A percentile compares a stretch with the other conserved stretches of the same genome.
These are phyloP conservation scores for Claviceps spartinae DNA, from an alignment of 2,329 filamentous ascomycete genomes.

Conservation along the genomic window DNA sequence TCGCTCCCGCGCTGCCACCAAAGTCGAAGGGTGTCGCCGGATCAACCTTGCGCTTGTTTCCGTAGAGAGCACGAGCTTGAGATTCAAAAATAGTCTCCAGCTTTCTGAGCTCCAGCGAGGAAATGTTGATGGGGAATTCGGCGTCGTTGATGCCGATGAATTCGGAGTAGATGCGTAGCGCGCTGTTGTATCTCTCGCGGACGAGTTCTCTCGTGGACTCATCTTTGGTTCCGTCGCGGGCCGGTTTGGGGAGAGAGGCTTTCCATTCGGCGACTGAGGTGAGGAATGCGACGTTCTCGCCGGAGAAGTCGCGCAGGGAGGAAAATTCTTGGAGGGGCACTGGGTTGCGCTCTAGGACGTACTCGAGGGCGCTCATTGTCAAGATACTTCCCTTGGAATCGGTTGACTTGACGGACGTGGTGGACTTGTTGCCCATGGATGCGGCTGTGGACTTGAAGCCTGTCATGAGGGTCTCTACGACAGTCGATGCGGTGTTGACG, in stretches of 20 bases:
- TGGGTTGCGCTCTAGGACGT: constrained; percentile 44
- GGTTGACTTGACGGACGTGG: constrained; percentile 11
- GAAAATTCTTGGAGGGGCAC: constrained; percentile 50
- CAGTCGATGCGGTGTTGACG: constrained; percentile 10
- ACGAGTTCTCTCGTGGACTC: constrained; percentile 16
- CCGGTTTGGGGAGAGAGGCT: constrained; percentile 15
- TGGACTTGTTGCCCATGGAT: background rate
- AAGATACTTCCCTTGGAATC: constrained; percentile 29
- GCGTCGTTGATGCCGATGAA: constrained; percentile 47
- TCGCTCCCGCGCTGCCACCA: background rate
- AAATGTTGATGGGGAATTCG: constrained; percentile 52
- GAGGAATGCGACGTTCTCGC: constrained; percentile 58
- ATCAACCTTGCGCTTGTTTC: constrained; percentile 21
- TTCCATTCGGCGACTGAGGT: constrained; percentile 45
- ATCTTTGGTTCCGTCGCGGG: constrained; percentile 10
- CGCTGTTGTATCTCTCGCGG: constrained; percentile 40
- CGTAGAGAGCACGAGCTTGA: constrained; percentile 29
- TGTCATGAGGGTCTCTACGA: constrained; percentile 15
- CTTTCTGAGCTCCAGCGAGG: constrained; percentile 34
- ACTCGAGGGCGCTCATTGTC: constrained; percentile 49
- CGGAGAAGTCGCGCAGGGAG: constrained; percentile 52
- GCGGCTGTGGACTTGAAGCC: constrained; percentile 16
- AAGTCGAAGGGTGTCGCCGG: constrained; percentile 25
- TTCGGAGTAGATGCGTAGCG: constrained; percentile 46
- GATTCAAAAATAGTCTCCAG: constrained; percentile 43